Evolutionary conservation across 805 yeast genomes (phyloP), one percentile per base, ranked within the genome.

Genomic region (Suhomyces tanzawaensis): DNA sequence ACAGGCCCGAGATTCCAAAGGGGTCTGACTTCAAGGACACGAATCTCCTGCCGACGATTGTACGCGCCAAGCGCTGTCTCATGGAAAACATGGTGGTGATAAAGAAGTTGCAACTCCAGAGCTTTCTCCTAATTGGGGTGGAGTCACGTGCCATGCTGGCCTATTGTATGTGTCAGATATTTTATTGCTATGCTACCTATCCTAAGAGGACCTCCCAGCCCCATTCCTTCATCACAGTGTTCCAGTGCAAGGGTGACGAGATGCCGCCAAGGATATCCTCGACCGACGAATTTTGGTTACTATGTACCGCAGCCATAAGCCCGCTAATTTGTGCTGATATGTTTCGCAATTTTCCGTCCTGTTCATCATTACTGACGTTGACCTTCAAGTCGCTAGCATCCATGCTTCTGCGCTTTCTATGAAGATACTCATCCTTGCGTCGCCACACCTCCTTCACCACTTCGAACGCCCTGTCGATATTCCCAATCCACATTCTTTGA

Each of bases 381-480:
- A 29, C 31, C 25, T 45, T 46, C 28, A 48, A 40, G 44, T 41
- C 54, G 47, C 25, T 42, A 40, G 46, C 53, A 26, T 48, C 53
- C 12, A 38, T 49, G 22, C 19, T 44, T 9, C 52, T 48, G 28
- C 60, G 55, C 32, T 57, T 55, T 39, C 53, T 58, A 11, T 52
- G 42, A 19, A 40, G 19, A 40, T 60, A 49, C 17, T 71, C 66
- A 49, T 81, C 84, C 40, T 77, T 77, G 16, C 88, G 57, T 26
- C 72, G 62, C 89, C 89, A 82, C 7, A 81, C 86, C 53, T 82
- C 89, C 43, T 77, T 75, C 24, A 82, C 82, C 8, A 82, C 84
- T 47, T 81, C 86, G 38, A 77, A 63, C 0, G 87, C 79, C 21
- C 83, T 60, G 47, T 79, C 84, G 12, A 81, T 73, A 43, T 80